Evolutionary conservation across 1,284 basidiomycete species (phyloP).

Genomic region (Sporisorium scitamineum): DNA sequence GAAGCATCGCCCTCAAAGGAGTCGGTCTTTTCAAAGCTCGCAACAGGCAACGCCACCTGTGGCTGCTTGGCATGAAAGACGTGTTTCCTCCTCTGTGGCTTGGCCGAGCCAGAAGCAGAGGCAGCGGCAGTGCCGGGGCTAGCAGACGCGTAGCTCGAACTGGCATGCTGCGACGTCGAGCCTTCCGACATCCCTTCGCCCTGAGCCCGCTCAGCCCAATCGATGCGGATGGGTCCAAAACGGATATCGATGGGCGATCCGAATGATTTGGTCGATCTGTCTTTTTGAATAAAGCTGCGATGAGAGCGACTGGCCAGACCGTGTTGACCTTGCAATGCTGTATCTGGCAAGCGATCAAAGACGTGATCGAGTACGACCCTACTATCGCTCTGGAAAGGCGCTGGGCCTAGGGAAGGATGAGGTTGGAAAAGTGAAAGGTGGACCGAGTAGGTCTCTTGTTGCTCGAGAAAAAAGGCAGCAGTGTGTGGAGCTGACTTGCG

Average conservation of each 20-base stretch:
- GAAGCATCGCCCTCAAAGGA: constrained; percentile 52
- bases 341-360: constrained; percentile 29
- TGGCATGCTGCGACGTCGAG: background rate
- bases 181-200: constrained; percentile 4
- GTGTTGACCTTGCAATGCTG: constrained; percentile 36
- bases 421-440: constrained; percentile 41
- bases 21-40: constrained; percentile 52
- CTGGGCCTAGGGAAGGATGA: constrained; percentile 11
- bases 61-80: constrained; percentile 45
- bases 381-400: constrained; percentile 26
- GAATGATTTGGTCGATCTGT: constrained; percentile 31
- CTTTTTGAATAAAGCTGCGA: constrained; percentile 22
- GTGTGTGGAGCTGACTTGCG: constrained; percentile 26
- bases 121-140: background rate
- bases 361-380: constrained; percentile 14
- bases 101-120: constrained; percentile 13
- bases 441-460: constrained; percentile 46
- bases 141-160: constrained; percentile 8
- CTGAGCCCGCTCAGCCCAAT: constrained; percentile 46
- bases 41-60: constrained; percentile 44
- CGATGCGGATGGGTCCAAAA: constrained; percentile 56
- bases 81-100: constrained; percentile 25
- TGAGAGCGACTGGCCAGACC: constrained; percentile 17
- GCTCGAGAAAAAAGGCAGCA: constrained; percentile 32
- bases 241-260: constrained; percentile 52